phyloP scores from a whole-genome alignment of 2,329 filamentous ascomycete species.

The Helotiales sp. region DNA sequence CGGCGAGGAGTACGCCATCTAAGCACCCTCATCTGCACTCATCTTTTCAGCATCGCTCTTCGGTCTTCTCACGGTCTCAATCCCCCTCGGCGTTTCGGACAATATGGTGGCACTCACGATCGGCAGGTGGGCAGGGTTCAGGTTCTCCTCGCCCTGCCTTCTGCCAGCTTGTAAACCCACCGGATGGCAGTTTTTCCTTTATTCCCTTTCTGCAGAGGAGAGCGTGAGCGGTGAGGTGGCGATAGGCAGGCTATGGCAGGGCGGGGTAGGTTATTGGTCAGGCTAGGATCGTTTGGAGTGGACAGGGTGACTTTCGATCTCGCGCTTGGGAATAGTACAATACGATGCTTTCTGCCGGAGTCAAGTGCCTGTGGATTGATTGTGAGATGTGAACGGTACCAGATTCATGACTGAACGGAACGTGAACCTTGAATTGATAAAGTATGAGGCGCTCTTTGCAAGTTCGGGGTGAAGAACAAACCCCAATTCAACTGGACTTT shows the following conservation, averaged over 20 bases:
- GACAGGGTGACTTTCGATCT: constrained; percentile 16
- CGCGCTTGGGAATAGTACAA: constrained; percentile 28
- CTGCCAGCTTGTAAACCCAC: not conserved
- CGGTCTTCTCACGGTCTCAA: constrained; percentile 1
- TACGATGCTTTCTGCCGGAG: constrained; percentile 30
- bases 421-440: too few relatives aligned
- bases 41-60: constrained; percentile 1
- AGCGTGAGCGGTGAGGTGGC: not conserved
- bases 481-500: too few relatives aligned
- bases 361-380: not conserved
- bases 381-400: not conserved
- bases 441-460: too few relatives aligned
- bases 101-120: not conserved
- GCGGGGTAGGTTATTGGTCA: not conserved
- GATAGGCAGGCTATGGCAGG: not conserved
- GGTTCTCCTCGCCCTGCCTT: not conserved
- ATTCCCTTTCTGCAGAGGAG: constrained; percentile 17
- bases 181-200: constrained; percentile 24
- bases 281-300: constrained; percentile 4
- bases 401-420: too few relatives aligned
- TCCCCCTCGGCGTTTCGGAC: not conserved
- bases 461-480: too few relatives aligned
- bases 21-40: not conserved
- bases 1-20: constrained; percentile 57
- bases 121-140: not conserved